Percentiles rank a stretch among this genome's conserved stretches.
Conservation (phyloP, 1,139 yeast genomes). For the Hansenula anomala region DNA sequence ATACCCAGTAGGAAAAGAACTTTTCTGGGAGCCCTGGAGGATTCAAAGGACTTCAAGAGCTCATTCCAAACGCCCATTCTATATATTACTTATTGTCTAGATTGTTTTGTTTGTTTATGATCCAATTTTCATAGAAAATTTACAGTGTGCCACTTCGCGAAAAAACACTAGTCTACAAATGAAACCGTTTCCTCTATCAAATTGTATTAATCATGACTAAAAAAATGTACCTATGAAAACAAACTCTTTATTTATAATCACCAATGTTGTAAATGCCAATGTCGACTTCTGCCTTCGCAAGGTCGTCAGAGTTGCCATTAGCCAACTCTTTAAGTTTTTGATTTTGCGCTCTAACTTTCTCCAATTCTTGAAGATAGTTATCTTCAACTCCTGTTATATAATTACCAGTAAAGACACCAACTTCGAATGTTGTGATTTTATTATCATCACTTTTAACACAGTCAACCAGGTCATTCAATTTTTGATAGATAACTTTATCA, state of each 20-base stretch:
- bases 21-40: conserved; percentile 2
- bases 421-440: conserved; percentile 66
- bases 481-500: conserved; percentile 86
- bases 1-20: conserved; percentile 8
- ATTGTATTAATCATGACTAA: too few species aligned
- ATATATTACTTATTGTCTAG: too few species aligned
- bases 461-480: conserved; percentile 70
- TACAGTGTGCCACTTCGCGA: too few species aligned
- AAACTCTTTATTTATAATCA: conserved; percentile 42
- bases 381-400: conserved; percentile 92
- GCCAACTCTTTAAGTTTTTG: conserved; percentile 57
- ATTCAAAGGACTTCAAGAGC: conserved; percentile 5
- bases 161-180: too few species aligned
- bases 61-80: conserved; percentile 16
- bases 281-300: conserved; percentile 86
- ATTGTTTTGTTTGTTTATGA: conserved; percentile 1
- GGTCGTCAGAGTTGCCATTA: conserved; percentile 38
- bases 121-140: too few species aligned
- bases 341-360: conserved; percentile 76
- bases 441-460: conserved; percentile 57
- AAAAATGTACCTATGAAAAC: background rate
- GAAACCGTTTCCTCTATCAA: too few species aligned
- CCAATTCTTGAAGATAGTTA: conserved; percentile 75
- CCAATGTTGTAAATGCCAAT: conserved; percentile 87
- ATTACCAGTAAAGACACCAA: conserved; percentile 95